Conservation (phyloP, 192 early-diverging fungal genomes). For the Umbelopsis sp. region DNA sequence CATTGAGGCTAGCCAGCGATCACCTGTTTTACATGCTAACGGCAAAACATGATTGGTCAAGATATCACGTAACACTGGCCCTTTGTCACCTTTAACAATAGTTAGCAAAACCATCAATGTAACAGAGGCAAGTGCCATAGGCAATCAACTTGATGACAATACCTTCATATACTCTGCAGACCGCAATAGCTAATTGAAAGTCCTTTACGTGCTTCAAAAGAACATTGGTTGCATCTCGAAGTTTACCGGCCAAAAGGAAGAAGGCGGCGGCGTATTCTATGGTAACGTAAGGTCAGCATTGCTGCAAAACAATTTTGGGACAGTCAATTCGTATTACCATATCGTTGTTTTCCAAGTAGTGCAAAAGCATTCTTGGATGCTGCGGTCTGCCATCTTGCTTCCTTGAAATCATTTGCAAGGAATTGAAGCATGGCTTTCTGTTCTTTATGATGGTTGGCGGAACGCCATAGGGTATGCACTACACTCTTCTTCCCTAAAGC, state of each 20-base stretch:
- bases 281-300: slow-evolving; percentile 10
- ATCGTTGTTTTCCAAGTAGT: slow-evolving; percentile 92
- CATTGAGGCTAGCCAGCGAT: slow-evolving; percentile 68
- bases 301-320: not conserved
- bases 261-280: slow-evolving; percentile 93
- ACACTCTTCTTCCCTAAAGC: slow-evolving; percentile 90
- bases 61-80: slow-evolving; percentile 57
- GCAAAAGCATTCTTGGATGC: slow-evolving; percentile 99
- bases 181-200: slow-evolving; percentile 87
- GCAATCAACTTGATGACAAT: not conserved
- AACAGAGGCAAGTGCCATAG: too few species aligned
- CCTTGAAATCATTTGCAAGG: slow-evolving; percentile 89
- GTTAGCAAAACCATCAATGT: not conserved
- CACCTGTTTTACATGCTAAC: slow-evolving; percentile 52
- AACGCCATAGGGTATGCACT: slow-evolving; percentile 88
- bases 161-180: slow-evolving; percentile 94
- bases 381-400: slow-evolving; percentile 88
- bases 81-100: slow-evolving; percentile 53
- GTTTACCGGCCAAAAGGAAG: slow-evolving; percentile 85
- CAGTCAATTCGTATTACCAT: slow-evolving; percentile 52
- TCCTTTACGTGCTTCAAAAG: slow-evolving; percentile 92
- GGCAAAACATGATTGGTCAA: slow-evolving; percentile 55
- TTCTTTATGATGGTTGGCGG: slow-evolving; percentile 81
- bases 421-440: slow-evolving; percentile 89
- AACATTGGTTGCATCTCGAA: slow-evolving; percentile 92